These are phyloP conservation scores for Chlorociboria aeruginascens DNA, from an alignment of 495 filamentous ascomycete species.

Conservation along the genomic window DNA sequence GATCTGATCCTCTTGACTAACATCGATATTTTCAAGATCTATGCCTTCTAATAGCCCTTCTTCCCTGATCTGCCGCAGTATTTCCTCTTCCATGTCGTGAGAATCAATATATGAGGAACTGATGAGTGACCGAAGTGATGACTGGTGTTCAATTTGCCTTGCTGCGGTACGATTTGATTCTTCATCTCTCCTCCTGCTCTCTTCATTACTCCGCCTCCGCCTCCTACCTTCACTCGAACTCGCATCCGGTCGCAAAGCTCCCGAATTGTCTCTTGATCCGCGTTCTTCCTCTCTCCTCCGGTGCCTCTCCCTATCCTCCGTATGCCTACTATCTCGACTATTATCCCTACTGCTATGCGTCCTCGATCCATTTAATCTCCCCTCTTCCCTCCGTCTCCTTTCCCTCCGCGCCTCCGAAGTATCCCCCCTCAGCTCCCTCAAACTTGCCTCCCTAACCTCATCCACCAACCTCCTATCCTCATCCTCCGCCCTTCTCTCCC, in stretches of 20 bases:
- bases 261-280: constrained; percentile 21
- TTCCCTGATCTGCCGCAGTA: constrained; percentile 76
- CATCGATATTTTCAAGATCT: constrained; percentile 68
- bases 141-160: constrained; percentile 70
- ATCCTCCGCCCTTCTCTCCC: constrained; percentile 41
- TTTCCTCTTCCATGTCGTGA: constrained; percentile 73
- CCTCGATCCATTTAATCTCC: constrained; percentile 20
- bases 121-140: constrained; percentile 71
- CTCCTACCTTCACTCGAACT: constrained; percentile 22
- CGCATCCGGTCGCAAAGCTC: constrained; percentile 21
- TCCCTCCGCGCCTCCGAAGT: constrained; percentile 26
- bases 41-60: constrained; percentile 79
- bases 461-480: constrained; percentile 59
- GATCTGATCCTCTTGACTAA: constrained; percentile 69
- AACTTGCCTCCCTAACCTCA: constrained; percentile 57
- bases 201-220: constrained; percentile 13
- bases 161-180: constrained; percentile 21
- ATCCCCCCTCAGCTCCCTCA: constrained; percentile 49
- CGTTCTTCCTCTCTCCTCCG: constrained; percentile 20
- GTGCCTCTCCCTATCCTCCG: constrained; percentile 23
- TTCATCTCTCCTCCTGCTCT: constrained; percentile 23
- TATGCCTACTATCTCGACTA: constrained; percentile 16
- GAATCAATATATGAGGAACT: constrained; percentile 62
- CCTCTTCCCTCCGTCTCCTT: constrained; percentile 33
- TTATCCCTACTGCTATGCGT: constrained; percentile 12